Evolutionary conservation across 2,329 filamentous ascomycete genomes (phyloP).

Genomic region (Fusarium gaditjirri): DNA sequence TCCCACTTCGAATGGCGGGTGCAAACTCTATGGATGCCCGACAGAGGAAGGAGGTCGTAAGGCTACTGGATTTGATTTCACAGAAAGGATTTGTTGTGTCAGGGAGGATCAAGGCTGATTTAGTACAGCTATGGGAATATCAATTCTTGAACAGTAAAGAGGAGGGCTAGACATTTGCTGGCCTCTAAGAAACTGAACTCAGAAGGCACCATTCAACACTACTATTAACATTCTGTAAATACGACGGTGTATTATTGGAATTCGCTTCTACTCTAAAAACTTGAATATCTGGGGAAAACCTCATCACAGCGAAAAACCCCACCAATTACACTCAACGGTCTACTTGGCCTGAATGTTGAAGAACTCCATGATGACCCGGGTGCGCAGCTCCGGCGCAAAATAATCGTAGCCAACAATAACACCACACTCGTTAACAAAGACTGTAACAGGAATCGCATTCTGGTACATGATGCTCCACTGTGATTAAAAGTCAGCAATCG

Average conservation of each 20-base stretch:
- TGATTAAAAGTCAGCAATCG: not conserved
- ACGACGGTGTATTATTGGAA: too few relatives aligned
- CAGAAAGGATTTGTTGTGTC: constrained; percentile 41
- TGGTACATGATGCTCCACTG: constrained; percentile 54
- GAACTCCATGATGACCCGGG: constrained; percentile 46
- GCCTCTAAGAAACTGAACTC: accelerated
- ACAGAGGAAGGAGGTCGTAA: not conserved
- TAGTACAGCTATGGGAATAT: constrained; percentile 37
- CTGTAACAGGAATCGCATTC: constrained; percentile 49
- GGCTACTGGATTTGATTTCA: constrained; percentile 20
- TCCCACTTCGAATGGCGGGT: constrained; percentile 42
- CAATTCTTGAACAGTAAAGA: not conserved
- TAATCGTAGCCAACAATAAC: constrained; percentile 53
- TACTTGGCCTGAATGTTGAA: constrained; percentile 43
- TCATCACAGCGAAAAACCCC: not conserved
- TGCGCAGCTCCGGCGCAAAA: constrained; percentile 43
- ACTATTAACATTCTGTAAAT: accelerated
- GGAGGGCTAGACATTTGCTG: accelerated
- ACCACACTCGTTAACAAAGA: constrained; percentile 49
- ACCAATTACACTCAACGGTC: accelerated
- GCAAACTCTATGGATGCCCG: not conserved
- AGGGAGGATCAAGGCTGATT: constrained; percentile 33
- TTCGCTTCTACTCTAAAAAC: not conserved
- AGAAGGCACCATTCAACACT: accelerated
- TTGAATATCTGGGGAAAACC: not conserved